Percentiles rank a stretch among this genome's conserved stretches.
These are phyloP conservation scores for Mycena vitilis DNA, from an alignment of 768 basidiomycete genomes.

Conservation along the genomic window DNA sequence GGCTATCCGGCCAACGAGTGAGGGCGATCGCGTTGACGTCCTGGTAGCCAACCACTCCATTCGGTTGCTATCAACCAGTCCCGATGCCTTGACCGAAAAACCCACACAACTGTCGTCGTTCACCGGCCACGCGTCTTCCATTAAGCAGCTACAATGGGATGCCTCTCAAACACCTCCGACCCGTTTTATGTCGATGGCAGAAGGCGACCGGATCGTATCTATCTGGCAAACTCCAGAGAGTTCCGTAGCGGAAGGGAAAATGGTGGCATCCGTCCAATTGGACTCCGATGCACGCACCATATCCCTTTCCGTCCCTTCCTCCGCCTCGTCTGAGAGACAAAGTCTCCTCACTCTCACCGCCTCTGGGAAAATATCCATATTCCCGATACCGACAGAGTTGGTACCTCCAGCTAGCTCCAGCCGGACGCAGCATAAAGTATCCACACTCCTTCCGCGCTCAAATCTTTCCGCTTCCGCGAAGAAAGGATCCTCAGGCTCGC, in stretches of 20 bases:
- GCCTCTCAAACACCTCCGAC: constrained; percentile 50
- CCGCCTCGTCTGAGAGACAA: constrained; percentile 45
- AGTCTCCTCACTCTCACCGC: constrained; percentile 66
- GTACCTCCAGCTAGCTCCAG: constrained; percentile 51
- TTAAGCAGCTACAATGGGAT: constrained; percentile 66
- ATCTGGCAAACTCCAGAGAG: constrained; percentile 66
- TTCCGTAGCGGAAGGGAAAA: constrained; percentile 57
- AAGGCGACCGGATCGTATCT: constrained; percentile 71
- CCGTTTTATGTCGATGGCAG: constrained; percentile 70
- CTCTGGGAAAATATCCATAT: constrained; percentile 69
- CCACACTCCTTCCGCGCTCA: constrained; percentile 65
- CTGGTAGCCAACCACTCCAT: constrained; percentile 73
- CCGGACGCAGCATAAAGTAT: constrained; percentile 56
- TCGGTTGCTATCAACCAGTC: constrained; percentile 57
- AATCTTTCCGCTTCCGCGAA: constrained; percentile 56
- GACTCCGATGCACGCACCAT: constrained; percentile 71
- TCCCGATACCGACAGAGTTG: constrained; percentile 62
- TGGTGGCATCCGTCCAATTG: constrained; percentile 70
- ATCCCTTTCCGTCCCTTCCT: constrained; percentile 47
- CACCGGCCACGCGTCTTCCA: constrained; percentile 73
- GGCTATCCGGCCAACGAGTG: constrained; percentile 52
- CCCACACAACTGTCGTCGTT: constrained; percentile 62
- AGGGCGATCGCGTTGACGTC: constrained; percentile 56
- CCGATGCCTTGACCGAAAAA: constrained; percentile 52
- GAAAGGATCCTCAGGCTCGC: constrained; percentile 46